Base-by-base conservation (phyloP, 768 basidiomycete genomes). In the Termitomyces sp. region DNA sequence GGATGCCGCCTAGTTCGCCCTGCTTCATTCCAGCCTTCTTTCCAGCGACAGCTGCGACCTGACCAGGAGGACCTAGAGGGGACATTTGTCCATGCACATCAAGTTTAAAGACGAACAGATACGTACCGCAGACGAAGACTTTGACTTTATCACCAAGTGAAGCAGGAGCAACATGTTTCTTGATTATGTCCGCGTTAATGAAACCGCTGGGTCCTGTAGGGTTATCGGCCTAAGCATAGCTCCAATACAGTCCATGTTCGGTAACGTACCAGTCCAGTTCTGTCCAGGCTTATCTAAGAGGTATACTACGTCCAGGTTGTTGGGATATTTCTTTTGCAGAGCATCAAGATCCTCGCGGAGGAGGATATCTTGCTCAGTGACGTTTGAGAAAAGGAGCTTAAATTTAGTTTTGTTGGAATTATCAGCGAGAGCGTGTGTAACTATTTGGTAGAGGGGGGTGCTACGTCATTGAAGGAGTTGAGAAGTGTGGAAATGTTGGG, bases 331-430 rank as follows among this genome's bases (percentile, higher is more conserved):
- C 66, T 81, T 81, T 74, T 85, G 81, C 65, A 91, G 75, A 8
- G 71, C 72, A 59, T 93, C 90, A 61, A 93, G 79, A 63, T 88
- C 85, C 67, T 89, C 81, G 53, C 87, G 85, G 60, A 96, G 82
- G 54, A 95, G 85, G 61, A 99, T 97, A 68, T 99, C 97, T 54
- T 82, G 78, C 68, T 94, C 92, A 14, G 92, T 83, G 40, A 94
- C 81, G 71, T 98, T 98, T 40, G 91, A 87, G 73, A 90, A 98
- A 65, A 99, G 75, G 55, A 98, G 79, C 48, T 87, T 96, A 78
- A 92, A 97, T 66, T 94, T 94, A 60, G 97, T 98, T 76, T 87
- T 92, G 83, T 98, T 97, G 43, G 72, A 64, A 33, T 82, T 79
- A 66, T 92, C 86, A 1, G 84, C 64, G 45, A 83, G 82, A 9